A percentile compares a stretch with the other conserved stretches of the same genome.
Conservation (phyloP, 371 early-diverging fungal genomes). For the Mucor indicus region DNA sequence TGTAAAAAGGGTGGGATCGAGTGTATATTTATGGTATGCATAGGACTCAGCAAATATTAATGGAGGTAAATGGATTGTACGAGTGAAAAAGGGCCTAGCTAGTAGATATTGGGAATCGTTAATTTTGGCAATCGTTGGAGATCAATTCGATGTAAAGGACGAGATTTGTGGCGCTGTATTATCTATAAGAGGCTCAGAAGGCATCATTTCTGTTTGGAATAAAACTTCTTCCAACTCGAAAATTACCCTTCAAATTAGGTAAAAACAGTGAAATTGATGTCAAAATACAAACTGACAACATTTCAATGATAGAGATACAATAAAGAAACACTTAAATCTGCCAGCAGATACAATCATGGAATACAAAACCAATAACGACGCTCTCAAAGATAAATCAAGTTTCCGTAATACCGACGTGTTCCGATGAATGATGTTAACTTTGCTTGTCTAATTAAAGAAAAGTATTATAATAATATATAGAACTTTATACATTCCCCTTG, state of each 20-base stretch:
- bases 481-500: no score
- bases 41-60: constrained; percentile 83
- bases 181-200: constrained; percentile 90
- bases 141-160: constrained; percentile 84
- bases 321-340: constrained; percentile 80
- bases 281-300: no score
- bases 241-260: constrained; percentile 82
- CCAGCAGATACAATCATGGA: constrained; percentile 90
- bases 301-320: constrained; percentile 63
- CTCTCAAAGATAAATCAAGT: constrained; percentile 83
- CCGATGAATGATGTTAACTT: constrained; percentile 36
- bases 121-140: constrained; percentile 89
- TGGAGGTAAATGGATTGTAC: constrained; percentile 98
- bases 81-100: constrained; percentile 92
- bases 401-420: constrained; percentile 88
- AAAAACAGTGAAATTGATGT: neutral
- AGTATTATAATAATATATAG: no score
- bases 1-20: no score
- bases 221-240: constrained; percentile 78
- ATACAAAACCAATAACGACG: constrained; percentile 94
- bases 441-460: neutral
- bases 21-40: no score
- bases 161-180: constrained; percentile 96
- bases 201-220: constrained; percentile 96
- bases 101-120: constrained; percentile 93